Conservation (phyloP, 257 asterid species). For the Vinca minor region DNA sequence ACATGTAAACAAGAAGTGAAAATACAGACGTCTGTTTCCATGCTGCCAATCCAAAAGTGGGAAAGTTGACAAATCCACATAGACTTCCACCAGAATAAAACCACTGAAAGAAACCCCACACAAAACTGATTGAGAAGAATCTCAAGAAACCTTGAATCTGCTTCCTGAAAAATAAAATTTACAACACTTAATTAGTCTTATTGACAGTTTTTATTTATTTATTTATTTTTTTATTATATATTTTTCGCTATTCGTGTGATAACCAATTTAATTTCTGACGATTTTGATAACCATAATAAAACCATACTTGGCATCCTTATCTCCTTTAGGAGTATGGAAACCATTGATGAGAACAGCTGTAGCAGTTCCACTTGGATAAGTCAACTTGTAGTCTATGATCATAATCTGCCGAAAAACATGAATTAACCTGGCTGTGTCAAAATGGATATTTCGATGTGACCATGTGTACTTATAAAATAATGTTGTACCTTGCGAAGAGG, state of each 20-base stretch:
- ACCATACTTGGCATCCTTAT: slow-evolving; percentile 33
- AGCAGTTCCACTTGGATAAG: slow-evolving; percentile 52
- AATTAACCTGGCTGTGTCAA: no score
- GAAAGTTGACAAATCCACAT: slow-evolving; percentile 69
- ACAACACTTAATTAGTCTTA: background rate
- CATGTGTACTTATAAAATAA: no score
- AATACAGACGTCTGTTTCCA: slow-evolving; percentile 50
- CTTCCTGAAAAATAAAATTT: slow-evolving; percentile 38
- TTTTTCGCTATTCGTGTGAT: background rate
- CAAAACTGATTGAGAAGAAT: slow-evolving; percentile 66
- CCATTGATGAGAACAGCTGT: slow-evolving; percentile 52
- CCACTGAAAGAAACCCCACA: slow-evolving; percentile 91
- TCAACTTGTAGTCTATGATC: slow-evolving; percentile 34
- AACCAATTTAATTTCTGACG: background rate
- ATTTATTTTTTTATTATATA: no score
- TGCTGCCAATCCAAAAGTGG: slow-evolving; percentile 77
- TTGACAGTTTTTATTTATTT: no score
- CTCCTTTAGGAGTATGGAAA: slow-evolving; percentile 41
- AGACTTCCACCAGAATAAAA: slow-evolving; percentile 61
- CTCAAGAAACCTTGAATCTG: slow-evolving; percentile 70
- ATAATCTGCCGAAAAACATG: slow-evolving; percentile 20
- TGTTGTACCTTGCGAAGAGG: slow-evolving; percentile 48
- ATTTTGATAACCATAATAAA: background rate
- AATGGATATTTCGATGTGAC: no score
- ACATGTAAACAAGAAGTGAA: no score